Evolutionary conservation across 2,329 filamentous ascomycete species (phyloP), one percentile per base, ranked within the genome.

Genomic region (Colletotrichum sp.): DNA sequence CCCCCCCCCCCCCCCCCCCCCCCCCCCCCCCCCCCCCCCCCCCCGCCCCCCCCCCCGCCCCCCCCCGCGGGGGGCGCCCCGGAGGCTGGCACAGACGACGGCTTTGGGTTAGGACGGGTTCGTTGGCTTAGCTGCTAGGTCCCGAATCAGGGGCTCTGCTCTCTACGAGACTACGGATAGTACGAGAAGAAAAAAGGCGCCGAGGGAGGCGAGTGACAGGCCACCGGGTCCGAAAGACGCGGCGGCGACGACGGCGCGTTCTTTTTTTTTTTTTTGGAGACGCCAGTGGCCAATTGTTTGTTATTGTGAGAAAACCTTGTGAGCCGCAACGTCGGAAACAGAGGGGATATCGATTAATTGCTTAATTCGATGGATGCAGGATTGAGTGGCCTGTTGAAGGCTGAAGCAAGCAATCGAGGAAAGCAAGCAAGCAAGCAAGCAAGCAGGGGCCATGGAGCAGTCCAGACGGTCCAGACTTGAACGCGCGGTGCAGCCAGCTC

Each of bases 401-500:
- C 36, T 39, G 36, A 39, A 39, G 36, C 36, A 39, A 15, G 36
- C 36, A 39, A 19, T 39, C 16, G 36, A 8, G 36, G 15, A 39
- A 39, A 48, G n/a, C 44, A 48, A 22, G 44, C 39, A 48, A 12
- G 44, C 39, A 48, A 12, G 44, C 44, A 52, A 48, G 44, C 44
- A 52, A 48, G 70, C 74, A 76, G 59, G 74, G 74, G 19, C 64
- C 64, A 65, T 68, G 28, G 64, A 28, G 64, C 66, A 67, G 39
- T 68, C 70, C 44, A 61, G 70, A 73, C 63, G 16, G 27, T 59
- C 32, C 73, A 75, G 70, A 64, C 64, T 68, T 59, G 73, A 75
- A 75, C 72, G 68, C 72, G 72, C 72, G 68, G 72, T 71, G 72
- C 36, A 61, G 27, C 68, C 68, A 71, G 52, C 59, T 73, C 48